These are phyloP conservation scores for Neonectria ditissima DNA, from an alignment of 2,329 filamentous ascomycete genomes.

Conservation along the genomic window DNA sequence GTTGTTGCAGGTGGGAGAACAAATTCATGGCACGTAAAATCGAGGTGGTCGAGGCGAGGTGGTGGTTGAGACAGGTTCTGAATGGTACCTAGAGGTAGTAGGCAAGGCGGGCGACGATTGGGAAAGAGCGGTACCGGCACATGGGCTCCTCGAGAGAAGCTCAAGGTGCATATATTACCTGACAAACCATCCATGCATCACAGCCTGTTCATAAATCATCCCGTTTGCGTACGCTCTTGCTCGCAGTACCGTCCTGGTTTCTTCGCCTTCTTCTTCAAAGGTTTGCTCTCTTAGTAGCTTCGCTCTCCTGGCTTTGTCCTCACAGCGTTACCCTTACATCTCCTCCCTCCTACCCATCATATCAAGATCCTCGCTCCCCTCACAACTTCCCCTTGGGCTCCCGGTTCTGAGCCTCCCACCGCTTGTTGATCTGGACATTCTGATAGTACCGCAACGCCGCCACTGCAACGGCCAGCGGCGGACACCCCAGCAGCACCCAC, in stretches of 20 bases:
- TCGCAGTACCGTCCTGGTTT: not conserved
- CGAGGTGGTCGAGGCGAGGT: not conserved
- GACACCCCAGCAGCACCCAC: slow-evolving; percentile 75
- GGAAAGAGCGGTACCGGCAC: not conserved
- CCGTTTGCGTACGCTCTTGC: not conserved
- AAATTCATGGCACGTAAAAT: not conserved
- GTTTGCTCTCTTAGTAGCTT: not conserved
- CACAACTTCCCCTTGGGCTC: slow-evolving; percentile 48
- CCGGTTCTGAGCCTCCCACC: slow-evolving; percentile 71
- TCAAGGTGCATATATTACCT: not conserved
- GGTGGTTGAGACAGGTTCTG: too few relatives aligned
- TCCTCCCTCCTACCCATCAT: not conserved
- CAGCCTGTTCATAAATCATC: not conserved
- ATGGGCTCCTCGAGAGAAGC: not conserved
- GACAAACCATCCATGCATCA: not conserved
- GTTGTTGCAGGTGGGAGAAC: not conserved
- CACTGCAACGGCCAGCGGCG: slow-evolving; percentile 77
- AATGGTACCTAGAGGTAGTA: too few relatives aligned
- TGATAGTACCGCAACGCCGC: slow-evolving; percentile 79
- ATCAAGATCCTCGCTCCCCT: not conserved
- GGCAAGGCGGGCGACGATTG: not conserved
- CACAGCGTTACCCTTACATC: not conserved
- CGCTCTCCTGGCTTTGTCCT: not conserved
- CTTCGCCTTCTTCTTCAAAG: not conserved
- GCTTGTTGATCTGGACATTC: slow-evolving; percentile 76